phyloP scores from a whole-genome alignment of 768 basidiomycete genomes.

The Trametes maxima region DNA sequence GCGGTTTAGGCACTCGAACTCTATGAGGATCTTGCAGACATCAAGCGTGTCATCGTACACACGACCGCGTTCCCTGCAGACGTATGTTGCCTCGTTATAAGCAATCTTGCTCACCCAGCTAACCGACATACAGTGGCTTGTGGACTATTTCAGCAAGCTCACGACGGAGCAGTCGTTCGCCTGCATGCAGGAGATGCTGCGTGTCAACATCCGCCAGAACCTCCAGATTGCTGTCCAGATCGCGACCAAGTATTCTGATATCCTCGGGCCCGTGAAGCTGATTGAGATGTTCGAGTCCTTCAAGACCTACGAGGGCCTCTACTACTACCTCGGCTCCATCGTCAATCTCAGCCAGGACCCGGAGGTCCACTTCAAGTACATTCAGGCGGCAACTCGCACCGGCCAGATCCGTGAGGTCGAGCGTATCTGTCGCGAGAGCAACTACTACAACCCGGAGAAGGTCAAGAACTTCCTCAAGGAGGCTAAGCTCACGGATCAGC shows the following conservation, averaged over 20 bases:
- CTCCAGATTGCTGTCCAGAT: slow-evolving; percentile 95
- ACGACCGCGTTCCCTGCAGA: slow-evolving; percentile 82
- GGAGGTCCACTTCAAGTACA: slow-evolving; percentile 99
- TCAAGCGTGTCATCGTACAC: slow-evolving; percentile 97
- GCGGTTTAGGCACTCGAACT: slow-evolving; percentile 89
- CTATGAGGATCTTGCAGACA: slow-evolving; percentile 97
- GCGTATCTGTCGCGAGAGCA: slow-evolving; percentile 97
- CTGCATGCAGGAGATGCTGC: slow-evolving; percentile 96
- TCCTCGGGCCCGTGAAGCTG: slow-evolving; percentile 94
- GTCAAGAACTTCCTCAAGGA: slow-evolving; percentile 99
- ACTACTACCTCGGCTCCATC: slow-evolving; percentile 97
- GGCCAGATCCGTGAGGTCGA: slow-evolving; percentile 99
- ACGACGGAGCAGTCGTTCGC: slow-evolving; percentile 97
- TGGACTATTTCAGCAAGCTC: slow-evolving; percentile 94
- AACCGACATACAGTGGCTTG: slow-evolving; percentile 72
- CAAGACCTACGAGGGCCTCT: slow-evolving; percentile 98
- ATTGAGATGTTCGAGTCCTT: slow-evolving; percentile 98
- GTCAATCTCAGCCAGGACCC: slow-evolving; percentile 96
- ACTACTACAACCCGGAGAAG: slow-evolving; percentile 98
- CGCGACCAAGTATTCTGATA: slow-evolving; percentile 98
- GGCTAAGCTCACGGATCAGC: slow-evolving; percentile 93
- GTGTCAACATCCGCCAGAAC: slow-evolving; percentile 96
- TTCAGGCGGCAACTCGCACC: slow-evolving; percentile 96
- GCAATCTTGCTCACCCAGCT: not conserved
- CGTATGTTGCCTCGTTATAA: slow-evolving; percentile 45